Percentiles rank a stretch among this genome's conserved stretches.
Conservation (phyloP, 306 rosid species). For the Carpinus viminea region DNA sequence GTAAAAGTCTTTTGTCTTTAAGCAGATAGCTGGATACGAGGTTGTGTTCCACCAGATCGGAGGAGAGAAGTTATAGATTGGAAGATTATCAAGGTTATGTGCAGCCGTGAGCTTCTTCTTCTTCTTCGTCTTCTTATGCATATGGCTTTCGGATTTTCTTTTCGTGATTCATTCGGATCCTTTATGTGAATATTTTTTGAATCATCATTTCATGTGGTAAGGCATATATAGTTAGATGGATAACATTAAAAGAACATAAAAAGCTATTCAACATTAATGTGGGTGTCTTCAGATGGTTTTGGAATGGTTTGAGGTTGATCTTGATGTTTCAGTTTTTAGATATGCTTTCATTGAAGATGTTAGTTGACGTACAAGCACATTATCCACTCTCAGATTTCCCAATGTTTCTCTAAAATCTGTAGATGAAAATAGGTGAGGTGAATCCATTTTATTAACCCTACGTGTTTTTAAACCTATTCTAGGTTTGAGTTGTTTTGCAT, state of each 20-base stretch:
- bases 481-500: neutral
- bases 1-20: conserved; percentile 1
- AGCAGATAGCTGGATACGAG: conserved; percentile 29
- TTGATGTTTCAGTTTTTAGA: neutral
- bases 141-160: neutral
- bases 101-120: conserved; percentile 14
- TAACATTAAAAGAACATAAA: neutral
- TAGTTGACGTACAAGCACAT: neutral
- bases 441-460: neutral
- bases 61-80: conserved; percentile 15
- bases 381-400: neutral
- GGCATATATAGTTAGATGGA: neutral
- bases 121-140: conserved; percentile 9
- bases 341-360: neutral
- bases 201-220: neutral
- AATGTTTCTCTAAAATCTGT: neutral
- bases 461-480: neutral
- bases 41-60: conserved; percentile 54
- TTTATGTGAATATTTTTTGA: neutral
- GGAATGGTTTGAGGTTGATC: conserved; percentile 6
- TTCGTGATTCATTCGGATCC: neutral
- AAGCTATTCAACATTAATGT: neutral
- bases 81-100: conserved; percentile 40
- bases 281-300: neutral
- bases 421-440: neutral